phyloP scores from a whole-genome alignment of 768 basidiomycete species.

The Tulasnella sp. region DNA sequence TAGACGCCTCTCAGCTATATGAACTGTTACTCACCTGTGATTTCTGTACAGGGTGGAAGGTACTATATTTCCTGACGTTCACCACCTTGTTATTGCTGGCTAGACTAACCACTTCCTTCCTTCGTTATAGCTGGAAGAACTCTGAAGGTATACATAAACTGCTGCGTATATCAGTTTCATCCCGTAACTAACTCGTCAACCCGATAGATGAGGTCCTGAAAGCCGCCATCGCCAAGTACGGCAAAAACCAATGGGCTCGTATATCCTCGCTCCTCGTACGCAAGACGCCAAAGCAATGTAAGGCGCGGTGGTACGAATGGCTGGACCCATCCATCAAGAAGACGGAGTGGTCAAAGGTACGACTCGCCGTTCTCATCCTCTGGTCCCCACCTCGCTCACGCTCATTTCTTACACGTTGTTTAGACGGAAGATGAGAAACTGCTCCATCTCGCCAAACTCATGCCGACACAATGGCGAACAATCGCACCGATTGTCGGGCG shows the following conservation, averaged over 20 bases:
- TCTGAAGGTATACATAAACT: slow-evolving; percentile 41
- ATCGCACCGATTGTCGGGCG: slow-evolving; percentile 97
- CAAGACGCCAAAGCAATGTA: slow-evolving; percentile 99
- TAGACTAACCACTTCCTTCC: neutral
- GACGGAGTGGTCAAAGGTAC: slow-evolving; percentile 97
- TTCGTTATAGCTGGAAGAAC: slow-evolving; percentile 45
- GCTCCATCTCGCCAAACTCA: slow-evolving; percentile 91
- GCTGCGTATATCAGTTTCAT: neutral
- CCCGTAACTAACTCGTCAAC: slow-evolving; percentile 15
- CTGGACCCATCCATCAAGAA: slow-evolving; percentile 98
- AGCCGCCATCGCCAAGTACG: slow-evolving; percentile 95
- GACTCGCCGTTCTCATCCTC: slow-evolving; percentile 19
- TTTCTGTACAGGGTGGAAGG: slow-evolving; percentile 40
- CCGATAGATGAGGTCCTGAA: slow-evolving; percentile 87
- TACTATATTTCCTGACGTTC: neutral
- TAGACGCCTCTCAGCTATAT: slow-evolving; percentile 26
- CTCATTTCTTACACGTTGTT: neutral
- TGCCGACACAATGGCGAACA: slow-evolving; percentile 99
- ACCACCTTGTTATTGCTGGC: slow-evolving; percentile 9
- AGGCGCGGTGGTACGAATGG: slow-evolving; percentile 99
- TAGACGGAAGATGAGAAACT: slow-evolving; percentile 98
- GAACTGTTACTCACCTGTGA: too few relatives aligned
- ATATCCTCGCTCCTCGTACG: slow-evolving; percentile 40
- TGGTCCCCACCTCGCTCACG: too few relatives aligned
- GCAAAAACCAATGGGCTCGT: slow-evolving; percentile 84